Evolutionary conservation across 2,329 filamentous ascomycete genomes (phyloP), one percentile per base, ranked within the genome.

Genomic region (Cordyceps militaris): DNA sequence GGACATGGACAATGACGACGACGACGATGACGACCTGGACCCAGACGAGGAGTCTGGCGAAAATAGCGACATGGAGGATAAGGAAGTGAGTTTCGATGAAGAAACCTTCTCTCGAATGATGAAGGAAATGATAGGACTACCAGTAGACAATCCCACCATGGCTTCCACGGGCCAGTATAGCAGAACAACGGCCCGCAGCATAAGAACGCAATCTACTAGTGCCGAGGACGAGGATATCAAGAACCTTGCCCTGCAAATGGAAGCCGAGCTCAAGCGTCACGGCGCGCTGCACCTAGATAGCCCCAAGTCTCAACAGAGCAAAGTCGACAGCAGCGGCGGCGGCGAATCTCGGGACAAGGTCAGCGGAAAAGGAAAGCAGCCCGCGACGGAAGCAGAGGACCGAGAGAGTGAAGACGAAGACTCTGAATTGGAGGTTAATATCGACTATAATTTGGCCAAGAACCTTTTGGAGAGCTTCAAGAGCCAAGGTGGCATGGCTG

Each of bases 401-500:
- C 16, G 75, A 8, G 72, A 79, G 28, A 76, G 78, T 24, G 74
- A 82, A 40, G 77, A 79, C 3, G 78, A 81, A 9, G 76, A 76
- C 10, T 73, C 71, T 3, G 73, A 83, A 10, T 79, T 82, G 0
- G 84, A 87, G 55, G 81, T 94, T 4, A 79, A 91, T 61, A 83
- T 94, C 28, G 89, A 97, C 68, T 88, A 91, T 64, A 93, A 94
- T 61, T 77, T 99, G 24, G 91, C 89, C 19, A 91, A 88, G 70
- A 97, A 97, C 66, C 77, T 99, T 56, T 77, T 99, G 1, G 91
- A 97, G 70, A 93, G 90, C 65, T 92, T 99, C 73, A 95, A 96
- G 68, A 87, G 89, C 16, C 93, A 97, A 70, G 90, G 79, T 19
- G 94, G 94, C 13, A 83, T 88, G 76, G 79, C 90, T 32, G 94